Evolutionary conservation across 2,329 filamentous ascomycete species (phyloP).

Genomic region (Acrodontium crateriforme): DNA sequence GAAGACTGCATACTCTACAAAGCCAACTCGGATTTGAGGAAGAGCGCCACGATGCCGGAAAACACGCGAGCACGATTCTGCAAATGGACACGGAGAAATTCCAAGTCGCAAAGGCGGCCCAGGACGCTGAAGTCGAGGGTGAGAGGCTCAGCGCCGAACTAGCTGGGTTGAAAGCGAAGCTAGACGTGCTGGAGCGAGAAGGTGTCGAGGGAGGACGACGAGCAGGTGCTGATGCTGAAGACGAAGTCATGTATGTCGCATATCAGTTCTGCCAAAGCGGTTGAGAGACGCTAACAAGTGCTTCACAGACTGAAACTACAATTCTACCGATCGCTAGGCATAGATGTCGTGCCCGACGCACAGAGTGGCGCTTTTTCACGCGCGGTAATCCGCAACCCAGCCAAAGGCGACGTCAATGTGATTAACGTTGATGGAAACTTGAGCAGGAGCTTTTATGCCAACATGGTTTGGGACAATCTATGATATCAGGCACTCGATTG

Average conservation of each 20-base stretch:
- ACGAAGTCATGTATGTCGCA: constrained; percentile 32
- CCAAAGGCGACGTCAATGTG: constrained; percentile 84
- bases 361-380: constrained; percentile 68
- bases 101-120: constrained; percentile 79
- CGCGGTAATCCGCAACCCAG: constrained; percentile 66
- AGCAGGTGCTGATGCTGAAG: constrained; percentile 28
- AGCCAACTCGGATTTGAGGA: constrained; percentile 67
- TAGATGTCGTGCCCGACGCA: constrained; percentile 69
- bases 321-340: constrained; percentile 80
- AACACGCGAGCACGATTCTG: constrained; percentile 73
- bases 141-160: constrained; percentile 74
- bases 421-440: constrained; percentile 84
- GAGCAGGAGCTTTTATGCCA: constrained; percentile 80
- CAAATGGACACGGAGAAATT: constrained; percentile 89
- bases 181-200: constrained; percentile 75
- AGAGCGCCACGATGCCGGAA: constrained; percentile 58
- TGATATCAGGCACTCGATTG: no score
- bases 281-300: neutral
- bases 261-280: neutral
- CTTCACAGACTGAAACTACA: constrained; percentile 58
- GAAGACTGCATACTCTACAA: constrained; percentile 59
- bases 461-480: constrained; percentile 96
- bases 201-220: constrained; percentile 61
- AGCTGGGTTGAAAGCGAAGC: constrained; percentile 56
- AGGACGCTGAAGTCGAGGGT: constrained; percentile 84